Evolutionary conservation across 2,329 filamentous ascomycete genomes (phyloP).

Genomic region (Fusarium brachygibbosum): DNA sequence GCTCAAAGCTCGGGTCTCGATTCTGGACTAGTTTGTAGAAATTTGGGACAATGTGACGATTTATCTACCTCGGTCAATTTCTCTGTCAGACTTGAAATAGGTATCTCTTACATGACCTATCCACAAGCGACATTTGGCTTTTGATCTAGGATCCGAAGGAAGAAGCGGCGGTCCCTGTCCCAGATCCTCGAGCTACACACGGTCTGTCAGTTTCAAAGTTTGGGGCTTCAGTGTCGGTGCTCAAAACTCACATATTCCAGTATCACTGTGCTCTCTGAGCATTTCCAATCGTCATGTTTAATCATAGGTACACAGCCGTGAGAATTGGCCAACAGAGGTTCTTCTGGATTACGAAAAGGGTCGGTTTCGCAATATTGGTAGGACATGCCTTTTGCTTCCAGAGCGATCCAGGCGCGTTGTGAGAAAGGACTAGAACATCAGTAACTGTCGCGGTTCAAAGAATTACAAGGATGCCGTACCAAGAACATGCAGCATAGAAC

Average conservation of each 20-base stretch:
- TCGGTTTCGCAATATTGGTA: slow-evolving; percentile 93
- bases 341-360: slow-evolving; percentile 75
- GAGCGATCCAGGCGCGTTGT: slow-evolving; percentile 89
- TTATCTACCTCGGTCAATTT: slow-evolving; percentile 66
- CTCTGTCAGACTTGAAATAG: not conserved
- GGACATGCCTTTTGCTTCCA: slow-evolving; percentile 81
- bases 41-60: slow-evolving; percentile 78
- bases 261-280: slow-evolving; percentile 84
- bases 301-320: slow-evolving; percentile 82
- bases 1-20: slow-evolving; percentile 70
- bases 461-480: slow-evolving; percentile 65
- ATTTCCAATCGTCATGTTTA: slow-evolving; percentile 83
- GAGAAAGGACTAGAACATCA: slow-evolving; percentile 76
- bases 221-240: slow-evolving; percentile 1
- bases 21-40: slow-evolving; percentile 82
- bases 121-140: slow-evolving; percentile 84
- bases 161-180: slow-evolving; percentile 71
- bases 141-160: slow-evolving; percentile 73
- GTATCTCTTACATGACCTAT: slow-evolving; percentile 73
- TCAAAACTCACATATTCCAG: slow-evolving; percentile 79
- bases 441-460: slow-evolving; percentile 5
- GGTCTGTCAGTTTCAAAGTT: not conserved
- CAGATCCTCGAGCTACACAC: slow-evolving; percentile 77
- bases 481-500: slow-evolving; percentile 86
- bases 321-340: slow-evolving; percentile 80